phyloP scores from a whole-genome alignment of 2,329 filamentous ascomycete species.

The Penicillium sp. region DNA sequence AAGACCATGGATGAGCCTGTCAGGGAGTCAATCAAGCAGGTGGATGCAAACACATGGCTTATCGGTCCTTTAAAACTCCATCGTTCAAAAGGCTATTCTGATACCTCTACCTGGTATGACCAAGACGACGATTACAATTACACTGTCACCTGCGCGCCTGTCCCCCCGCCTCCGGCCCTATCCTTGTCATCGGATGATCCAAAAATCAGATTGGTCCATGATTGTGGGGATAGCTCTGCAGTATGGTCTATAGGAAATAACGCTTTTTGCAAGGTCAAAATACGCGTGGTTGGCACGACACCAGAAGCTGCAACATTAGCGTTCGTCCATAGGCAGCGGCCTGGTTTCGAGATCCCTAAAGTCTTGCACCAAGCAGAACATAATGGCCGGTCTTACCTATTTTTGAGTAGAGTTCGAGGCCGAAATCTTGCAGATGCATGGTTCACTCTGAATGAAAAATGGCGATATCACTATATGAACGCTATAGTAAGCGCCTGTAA shows the following conservation, averaged over 20 bases:
- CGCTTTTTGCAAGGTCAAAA: slow-evolving; percentile 26
- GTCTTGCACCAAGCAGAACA: slow-evolving; percentile 12
- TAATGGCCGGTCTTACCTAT: slow-evolving; percentile 26
- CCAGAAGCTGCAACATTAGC: slow-evolving; percentile 4
- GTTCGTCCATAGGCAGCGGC: background rate
- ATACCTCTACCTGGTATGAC: slow-evolving; percentile 2
- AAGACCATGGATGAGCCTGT: background rate
- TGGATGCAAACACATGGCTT: slow-evolving; percentile 2
- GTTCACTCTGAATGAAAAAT: slow-evolving; percentile 24
- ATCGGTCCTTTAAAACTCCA: background rate
- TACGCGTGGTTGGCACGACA: background rate
- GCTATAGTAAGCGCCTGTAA: slow-evolving; percentile 1
- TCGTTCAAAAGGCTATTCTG: background rate
- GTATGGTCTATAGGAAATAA: slow-evolving; percentile 23
- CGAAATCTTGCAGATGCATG: slow-evolving; percentile 27
- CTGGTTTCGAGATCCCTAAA: background rate
- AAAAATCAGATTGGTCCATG: slow-evolving; percentile 15
- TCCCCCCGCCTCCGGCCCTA: background rate
- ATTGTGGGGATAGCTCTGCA: slow-evolving; percentile 23
- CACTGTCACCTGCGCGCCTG: background rate
- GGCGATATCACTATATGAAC: slow-evolving; percentile 21
- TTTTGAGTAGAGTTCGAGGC: slow-evolving; percentile 26
- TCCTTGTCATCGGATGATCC: background rate
- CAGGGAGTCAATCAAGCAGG: background rate
- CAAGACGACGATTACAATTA: background rate